Base-by-base conservation (phyloP, 1,284 basidiomycete genomes). In the Heliocybe sulcata region DNA sequence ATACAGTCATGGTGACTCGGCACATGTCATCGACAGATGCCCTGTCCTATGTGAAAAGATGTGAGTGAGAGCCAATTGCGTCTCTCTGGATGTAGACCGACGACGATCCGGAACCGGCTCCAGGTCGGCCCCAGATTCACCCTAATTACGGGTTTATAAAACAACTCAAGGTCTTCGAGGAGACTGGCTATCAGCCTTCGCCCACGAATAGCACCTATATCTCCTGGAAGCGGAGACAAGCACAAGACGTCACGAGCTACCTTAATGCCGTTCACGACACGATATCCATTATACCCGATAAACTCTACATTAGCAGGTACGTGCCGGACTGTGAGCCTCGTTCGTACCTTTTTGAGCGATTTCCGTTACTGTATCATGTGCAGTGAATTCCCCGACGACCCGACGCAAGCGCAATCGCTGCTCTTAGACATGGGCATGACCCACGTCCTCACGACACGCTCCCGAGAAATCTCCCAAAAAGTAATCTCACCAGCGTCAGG, bases 61-160 rank as follows among this genome's bases (percentile, higher is more conserved):
- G 83, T 85, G 63, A 59, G 72, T 55, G 27, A 35, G 55, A 53
- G 53, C 45, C 12, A 27, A 52, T 55, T 57, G n/a, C 23, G 29
- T 26, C 48, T 47, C 45, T 50, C 54, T 26, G 29, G 52, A 49
- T 56, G 52, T 54, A 29, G 45, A 58, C 16, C 48, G 54, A 51
- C 42, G 29, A 26, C 23, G 47, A 49, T 49, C 8, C 22, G 20
- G 22, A 20, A 26, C 12, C 20, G 4, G 47, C 10, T 42, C 38
- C 56, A 84, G 83, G 68, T 29, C 76, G 83, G 50, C 77, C 79
- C 14, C 69, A 74, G 45, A 70, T 79, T 4, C 79, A 79, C 56
- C 83, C 83, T 0, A 86, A 85, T 58, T 83, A 82, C 60, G 82
- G 83, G 2, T 85, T 85, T 61, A 63, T 81, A 60, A 81, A 73